Base-by-base conservation (phyloP, 192 early-diverging fungal species). In the Phlyctochytrium planicorne region DNA sequence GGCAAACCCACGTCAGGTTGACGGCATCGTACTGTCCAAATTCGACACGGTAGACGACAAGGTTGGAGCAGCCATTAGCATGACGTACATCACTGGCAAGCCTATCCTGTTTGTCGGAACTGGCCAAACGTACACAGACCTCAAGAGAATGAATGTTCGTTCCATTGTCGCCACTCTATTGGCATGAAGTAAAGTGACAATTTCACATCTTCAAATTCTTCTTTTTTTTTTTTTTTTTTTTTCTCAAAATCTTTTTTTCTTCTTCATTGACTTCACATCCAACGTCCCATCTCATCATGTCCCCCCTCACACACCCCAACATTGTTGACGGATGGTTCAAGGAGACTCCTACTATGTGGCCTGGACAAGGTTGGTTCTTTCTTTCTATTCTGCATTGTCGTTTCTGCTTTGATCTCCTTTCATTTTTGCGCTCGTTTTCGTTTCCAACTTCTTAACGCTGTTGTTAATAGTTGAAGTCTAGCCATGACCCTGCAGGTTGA, bases 41-140 rank as follows among this genome's bases (percentile, higher is more conserved):
- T 95, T 97, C 79, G 95, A 97, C 77, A 95, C 94, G 0, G 93
- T 95, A 63, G 95, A 95, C 73, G 95, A 95, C 72, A 94, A 95
- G 79, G 93, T 98, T 34, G 96, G 96, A 24, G 94, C 96, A 29
- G 96, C 96, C 0, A 74, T 98, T 25, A 92, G 92, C 10, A 96
- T 98, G 96, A 93, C 96, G 3, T 95, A 93, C 70, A 93, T 89
- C 25, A 98, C 96, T 2, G 94, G 94, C 24, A 87, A 95, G 69
- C 96, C 96, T 4, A 96, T 98, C 33, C 75, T 94, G 53, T 98
- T 98, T 86, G 94, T 98, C 20, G 96, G 96, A 29, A 96, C 94
- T 14, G 96, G 96, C 3, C 96, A 98, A 78, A 98, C 96, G 1
- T 98, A 96, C 68, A 96, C 93, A 1, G 94, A 97, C 79, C 80